Conservation (phyloP, 148 eudicot species). For the Limonium bicolor region DNA sequence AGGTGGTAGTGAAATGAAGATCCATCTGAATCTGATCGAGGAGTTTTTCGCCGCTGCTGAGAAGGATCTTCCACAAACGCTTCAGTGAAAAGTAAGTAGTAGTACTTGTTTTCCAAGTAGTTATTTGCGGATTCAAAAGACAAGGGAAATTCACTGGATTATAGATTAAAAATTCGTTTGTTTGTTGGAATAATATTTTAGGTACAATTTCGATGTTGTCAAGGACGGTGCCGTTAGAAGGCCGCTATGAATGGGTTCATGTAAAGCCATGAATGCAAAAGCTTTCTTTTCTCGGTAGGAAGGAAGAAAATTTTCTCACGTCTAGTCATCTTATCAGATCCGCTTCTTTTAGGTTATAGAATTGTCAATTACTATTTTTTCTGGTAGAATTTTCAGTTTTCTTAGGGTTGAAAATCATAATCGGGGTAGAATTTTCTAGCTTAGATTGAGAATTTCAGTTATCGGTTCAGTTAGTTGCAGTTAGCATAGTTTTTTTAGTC, state of each 20-base stretch:
- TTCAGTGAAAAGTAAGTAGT: slow-evolving; percentile 2
- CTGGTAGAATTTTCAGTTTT: too few species aligned
- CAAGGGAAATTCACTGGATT: background rate
- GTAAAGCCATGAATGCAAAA: slow-evolving; percentile 35
- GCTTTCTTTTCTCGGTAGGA: too few species aligned
- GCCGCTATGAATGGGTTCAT: slow-evolving; percentile 78
- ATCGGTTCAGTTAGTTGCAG: background rate
- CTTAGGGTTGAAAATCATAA: too few species aligned
- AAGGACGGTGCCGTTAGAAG: slow-evolving; percentile 64
- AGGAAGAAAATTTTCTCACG: too few species aligned
- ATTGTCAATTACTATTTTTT: too few species aligned
- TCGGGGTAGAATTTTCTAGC: too few species aligned
- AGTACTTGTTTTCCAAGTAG: background rate
- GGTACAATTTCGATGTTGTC: slow-evolving; percentile 74
- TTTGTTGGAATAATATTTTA: slow-evolving; percentile 7
- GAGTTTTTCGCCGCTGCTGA: slow-evolving; percentile 1
- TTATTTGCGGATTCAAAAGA: background rate
- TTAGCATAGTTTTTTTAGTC: too few species aligned
- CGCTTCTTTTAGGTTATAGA: too few species aligned
- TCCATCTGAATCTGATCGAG: background rate
- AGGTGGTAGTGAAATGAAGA: background rate
- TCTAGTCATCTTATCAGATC: too few species aligned
- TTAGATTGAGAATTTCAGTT: background rate
- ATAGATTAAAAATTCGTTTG: background rate
- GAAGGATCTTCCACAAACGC: slow-evolving; percentile 6